Evolutionary conservation across 305 asterid genomes (phyloP), one percentile per base, ranked within the genome.

Genomic region (Fraxinus floribunda): DNA sequence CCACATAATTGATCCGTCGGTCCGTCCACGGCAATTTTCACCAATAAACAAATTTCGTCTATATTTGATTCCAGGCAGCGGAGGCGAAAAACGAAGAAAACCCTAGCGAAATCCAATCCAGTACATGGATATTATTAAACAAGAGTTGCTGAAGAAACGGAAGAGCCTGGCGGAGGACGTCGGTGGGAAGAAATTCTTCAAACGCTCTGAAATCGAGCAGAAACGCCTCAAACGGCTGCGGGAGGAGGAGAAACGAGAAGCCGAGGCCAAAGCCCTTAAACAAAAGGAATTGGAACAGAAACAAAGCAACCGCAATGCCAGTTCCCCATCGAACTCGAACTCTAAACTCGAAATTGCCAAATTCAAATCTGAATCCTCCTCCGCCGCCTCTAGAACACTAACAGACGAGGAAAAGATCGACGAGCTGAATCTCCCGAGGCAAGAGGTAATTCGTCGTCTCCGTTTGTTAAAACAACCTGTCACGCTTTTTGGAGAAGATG

Each of bases 191-290:
- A 94, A 93, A 52, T 34, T 83, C 32, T 94, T 93, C 92, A 95
- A 94, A 88, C 97, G 99, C n/a, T 92, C 97, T 13, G 98, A 95
- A 73, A 85, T 92, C 89, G 99, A 95, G 86, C 93, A 94, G 89
- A 92, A 88, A 68, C 97, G 97, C 80, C 89, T 93, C 77, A 98
- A 93, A 87, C 91, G 92, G 39, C 83, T 95, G 78, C 93, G 95
- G 1, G 98, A 95, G 79, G 96, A 93, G 85, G 97, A 95, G 49
- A 91, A 90, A 77, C 94, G 89, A 68, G 95, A 95, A 85, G 91
- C 95, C 26, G 96, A 92, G 86, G 92, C 94, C 24, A 94, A 94
- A 87, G 86, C 95, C 68, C 91, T 85, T 22, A 94, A 92, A 49
- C 92, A 88, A 0, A 91, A 90, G 86, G 88, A 90, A 80, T 77